A percentile compares a stretch with the other conserved stretches of the same genome.
Conservation (phyloP, 192 early-diverging fungal genomes). For the Podila clonocystis region DNA sequence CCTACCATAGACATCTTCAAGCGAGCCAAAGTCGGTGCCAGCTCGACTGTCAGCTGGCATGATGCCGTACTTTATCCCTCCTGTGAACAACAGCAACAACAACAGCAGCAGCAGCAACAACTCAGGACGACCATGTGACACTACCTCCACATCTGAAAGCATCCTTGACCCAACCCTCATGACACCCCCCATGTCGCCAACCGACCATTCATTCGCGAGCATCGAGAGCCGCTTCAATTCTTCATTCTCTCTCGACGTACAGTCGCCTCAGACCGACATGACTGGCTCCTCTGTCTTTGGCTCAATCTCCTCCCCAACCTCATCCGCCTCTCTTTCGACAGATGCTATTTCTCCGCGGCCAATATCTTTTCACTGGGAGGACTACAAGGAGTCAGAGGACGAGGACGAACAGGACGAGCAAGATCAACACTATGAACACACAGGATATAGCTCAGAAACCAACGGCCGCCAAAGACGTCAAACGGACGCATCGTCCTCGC, state of each 20-base stretch:
- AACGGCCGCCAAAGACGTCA: background rate
- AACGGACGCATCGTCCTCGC: no score
- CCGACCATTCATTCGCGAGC: conserved; percentile 33
- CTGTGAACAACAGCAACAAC: conserved; percentile 1
- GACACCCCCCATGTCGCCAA: conserved; percentile 50
- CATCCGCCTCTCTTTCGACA: conserved; percentile 7
- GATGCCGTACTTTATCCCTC: conserved; percentile 47
- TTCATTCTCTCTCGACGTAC: background rate
- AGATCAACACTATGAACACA: background rate
- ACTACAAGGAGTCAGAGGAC: conserved; percentile 23
- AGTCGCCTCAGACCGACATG: conserved; percentile 11
- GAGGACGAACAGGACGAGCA: conserved; percentile 13
- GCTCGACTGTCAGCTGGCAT: conserved; percentile 45
- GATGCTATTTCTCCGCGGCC: conserved; percentile 19
- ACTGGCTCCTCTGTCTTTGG: background rate
- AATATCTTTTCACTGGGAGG: conserved; percentile 43
- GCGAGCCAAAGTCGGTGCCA: conserved; percentile 25
- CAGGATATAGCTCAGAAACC: background rate
- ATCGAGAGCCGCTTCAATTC: conserved; percentile 26
- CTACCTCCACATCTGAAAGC: no score
- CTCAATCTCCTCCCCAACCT: conserved; percentile 1
- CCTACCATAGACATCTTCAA: background rate
- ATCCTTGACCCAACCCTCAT: conserved; percentile 27
- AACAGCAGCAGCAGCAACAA: no score
- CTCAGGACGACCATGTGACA: no score